Evolutionary conservation across 352 stramenopile species (phyloP).

Genomic region (Saprolegnia parasitica): DNA sequence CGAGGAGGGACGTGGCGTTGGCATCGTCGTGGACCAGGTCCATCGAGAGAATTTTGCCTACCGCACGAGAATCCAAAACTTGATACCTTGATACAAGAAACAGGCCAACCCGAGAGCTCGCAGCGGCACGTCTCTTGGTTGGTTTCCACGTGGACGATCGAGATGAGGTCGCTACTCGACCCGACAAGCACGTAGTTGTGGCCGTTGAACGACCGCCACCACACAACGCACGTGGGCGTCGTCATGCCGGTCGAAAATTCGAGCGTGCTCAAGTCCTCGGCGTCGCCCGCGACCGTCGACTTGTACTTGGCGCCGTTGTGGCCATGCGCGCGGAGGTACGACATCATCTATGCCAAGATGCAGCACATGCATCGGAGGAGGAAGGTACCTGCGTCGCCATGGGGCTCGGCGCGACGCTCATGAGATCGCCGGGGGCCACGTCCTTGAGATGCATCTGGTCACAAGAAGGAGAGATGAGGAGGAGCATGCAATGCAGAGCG

Average conservation of each 20-base stretch:
- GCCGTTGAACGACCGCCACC: conserved; percentile 78
- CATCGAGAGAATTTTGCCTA: conserved; percentile 61
- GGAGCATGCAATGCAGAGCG: neutral
- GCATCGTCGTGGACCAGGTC: conserved; percentile 72
- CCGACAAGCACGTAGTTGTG: conserved; percentile 83
- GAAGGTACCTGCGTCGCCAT: conserved; percentile 53
- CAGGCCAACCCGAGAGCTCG: conserved; percentile 35
- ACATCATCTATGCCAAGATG: conserved; percentile 48
- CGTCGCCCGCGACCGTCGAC: conserved; percentile 71
- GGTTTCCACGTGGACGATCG: conserved; percentile 81
- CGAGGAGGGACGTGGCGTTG: conserved; percentile 78
- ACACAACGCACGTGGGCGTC: conserved; percentile 55
- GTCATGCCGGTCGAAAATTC: conserved; percentile 74
- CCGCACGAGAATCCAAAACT: conserved; percentile 32
- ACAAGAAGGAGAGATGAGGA: no score
- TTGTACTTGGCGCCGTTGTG: conserved; percentile 79
- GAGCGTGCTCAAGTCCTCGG: conserved; percentile 80
- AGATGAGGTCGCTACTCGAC: conserved; percentile 69
- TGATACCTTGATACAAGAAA: no score
- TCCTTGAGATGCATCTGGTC: conserved; percentile 15
- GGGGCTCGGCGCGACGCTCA: conserved; percentile 61
- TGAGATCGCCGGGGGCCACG: conserved; percentile 53
- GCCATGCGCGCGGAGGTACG: conserved; percentile 70
- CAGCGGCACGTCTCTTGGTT: conserved; percentile 81
- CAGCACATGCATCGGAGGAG: neutral